These are phyloP conservation scores for Diplodia seriata DNA, from an alignment of 2,329 filamentous ascomycete species.

Conservation along the genomic window DNA sequence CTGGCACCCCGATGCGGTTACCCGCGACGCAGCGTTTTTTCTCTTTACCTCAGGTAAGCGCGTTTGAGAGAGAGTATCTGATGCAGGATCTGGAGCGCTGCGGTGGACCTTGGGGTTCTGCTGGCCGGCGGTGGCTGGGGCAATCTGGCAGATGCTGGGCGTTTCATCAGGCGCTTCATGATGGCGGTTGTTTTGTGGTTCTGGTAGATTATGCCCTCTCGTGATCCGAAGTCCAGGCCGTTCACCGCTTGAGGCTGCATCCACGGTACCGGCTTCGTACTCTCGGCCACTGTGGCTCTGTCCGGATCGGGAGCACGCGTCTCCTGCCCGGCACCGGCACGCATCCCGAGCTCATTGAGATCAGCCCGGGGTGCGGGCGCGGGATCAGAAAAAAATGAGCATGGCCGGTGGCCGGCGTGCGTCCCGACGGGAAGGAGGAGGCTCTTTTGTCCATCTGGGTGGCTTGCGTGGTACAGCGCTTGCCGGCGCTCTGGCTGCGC, in stretches of 20 bases:
- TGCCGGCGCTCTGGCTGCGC: constrained; percentile 15
- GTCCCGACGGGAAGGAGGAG: neutral
- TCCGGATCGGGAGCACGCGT: neutral
- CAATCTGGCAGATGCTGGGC: neutral
- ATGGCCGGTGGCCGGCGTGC: neutral
- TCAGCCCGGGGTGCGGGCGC: constrained; percentile 22
- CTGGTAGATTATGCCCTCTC: constrained; percentile 23
- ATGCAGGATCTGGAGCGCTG: neutral
- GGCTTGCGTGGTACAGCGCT: constrained; percentile 23
- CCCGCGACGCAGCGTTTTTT: constrained; percentile 4
- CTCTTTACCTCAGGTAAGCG: constrained; percentile 17
- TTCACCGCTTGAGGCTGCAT: constrained; percentile 16
- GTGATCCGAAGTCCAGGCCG: constrained; percentile 22
- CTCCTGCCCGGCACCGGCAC: constrained; percentile 18
- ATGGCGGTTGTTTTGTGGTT: constrained; percentile 22
- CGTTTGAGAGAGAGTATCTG: constrained; percentile 23
- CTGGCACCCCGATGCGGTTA: neutral
- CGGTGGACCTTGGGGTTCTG: neutral
- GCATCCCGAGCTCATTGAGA: constrained; percentile 28
- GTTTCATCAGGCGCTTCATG: constrained; percentile 23
- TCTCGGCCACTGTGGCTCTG: neutral
- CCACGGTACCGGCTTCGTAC: constrained; percentile 20
- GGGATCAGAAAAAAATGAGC: neutral
- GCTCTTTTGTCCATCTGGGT: constrained; percentile 12
- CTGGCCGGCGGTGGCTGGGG: neutral